Evolutionary conservation across 1,139 yeast genomes (phyloP), one percentile per base, ranked within the genome.

Genomic region (Hyphopichia pseudoburtonii): DNA sequence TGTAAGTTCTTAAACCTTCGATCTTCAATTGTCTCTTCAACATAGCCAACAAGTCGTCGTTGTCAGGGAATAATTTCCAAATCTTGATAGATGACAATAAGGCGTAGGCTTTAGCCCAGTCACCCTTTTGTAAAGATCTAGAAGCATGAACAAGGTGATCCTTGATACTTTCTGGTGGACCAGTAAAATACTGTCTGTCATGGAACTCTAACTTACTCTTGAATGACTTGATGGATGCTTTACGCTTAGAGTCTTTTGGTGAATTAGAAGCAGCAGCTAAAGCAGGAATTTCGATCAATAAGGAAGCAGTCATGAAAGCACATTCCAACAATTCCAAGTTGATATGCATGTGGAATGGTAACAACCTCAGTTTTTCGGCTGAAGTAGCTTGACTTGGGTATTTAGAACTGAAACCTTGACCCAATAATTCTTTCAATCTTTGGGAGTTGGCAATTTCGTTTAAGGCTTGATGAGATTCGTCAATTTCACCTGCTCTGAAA

Each of bases 311-410:
- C 74, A 89, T 79, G 72, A 86, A 90, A 40, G 87, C 96, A 61
- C 95, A 86, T 68, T 94, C 98, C 54, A 94, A 77, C 53, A 94
- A 79, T 70, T 94, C 98, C 54, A 90, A 74, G 66, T 94, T 94
- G 63, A 94, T 89, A 69, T 94, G 99, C 85, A 88, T 90, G 68
- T 94, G 98, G 85, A 86, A 94, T 43, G 99, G 99, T 59, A 92
- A 76, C 61, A 89, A 78, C 60, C 90, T 85, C 62, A 85, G 95
- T 57, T 79, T 85, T 59, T 84, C 92, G 46, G 75, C 77, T 16
- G 70, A 64, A 38, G 80, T 66, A 24, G 78, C 74, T 57, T 66
- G 79, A 54, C 72, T 78, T 42, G 79, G 81, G 58, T 69, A 70
- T 58, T 76, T 81, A 60, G 88, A 79, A 59, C 78, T 85, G 55